Percentiles rank a stretch among this genome's conserved stretches.
Conservation (phyloP, 2,329 filamentous ascomycete species). For the Colletotrichum nymphaeae region DNA sequence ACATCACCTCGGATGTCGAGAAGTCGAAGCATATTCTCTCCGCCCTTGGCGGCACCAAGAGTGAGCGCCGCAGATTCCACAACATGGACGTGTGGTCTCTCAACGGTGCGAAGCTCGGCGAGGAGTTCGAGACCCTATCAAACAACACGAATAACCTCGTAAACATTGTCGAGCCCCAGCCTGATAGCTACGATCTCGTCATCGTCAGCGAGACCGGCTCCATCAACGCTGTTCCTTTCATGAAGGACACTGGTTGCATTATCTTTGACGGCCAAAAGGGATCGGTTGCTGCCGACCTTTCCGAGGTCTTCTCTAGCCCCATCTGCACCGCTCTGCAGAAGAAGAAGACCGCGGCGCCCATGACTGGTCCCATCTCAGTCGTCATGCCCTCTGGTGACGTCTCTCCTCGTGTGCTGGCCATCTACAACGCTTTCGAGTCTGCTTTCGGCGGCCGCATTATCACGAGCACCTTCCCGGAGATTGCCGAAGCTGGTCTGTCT, state of each 20-base stretch:
- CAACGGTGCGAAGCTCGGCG: conserved; percentile 20
- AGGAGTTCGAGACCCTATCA: conserved; percentile 29
- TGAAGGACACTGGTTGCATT: conserved; percentile 34
- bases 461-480: conserved; percentile 34
- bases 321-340: conserved; percentile 31
- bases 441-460: conserved; percentile 23
- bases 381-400: not conserved
- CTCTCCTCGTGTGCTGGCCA: not conserved
- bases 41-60: conserved; percentile 34
- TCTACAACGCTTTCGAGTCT: conserved; percentile 25
- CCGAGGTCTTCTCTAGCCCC: conserved; percentile 33
- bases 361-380: conserved; percentile 30
- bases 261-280: conserved; percentile 37
- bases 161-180: conserved; percentile 31
- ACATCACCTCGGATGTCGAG: conserved; percentile 36
- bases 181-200: conserved; percentile 37
- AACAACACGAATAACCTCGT: conserved; percentile 20
- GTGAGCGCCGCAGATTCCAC: conserved; percentile 38
- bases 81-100: conserved; percentile 38
- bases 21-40: conserved; percentile 32
- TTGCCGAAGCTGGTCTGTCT: conserved; percentile 19
- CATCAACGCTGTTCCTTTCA: conserved; percentile 30
- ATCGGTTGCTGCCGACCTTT: conserved; percentile 26
- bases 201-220: conserved; percentile 37
- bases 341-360: not conserved